Conservation (phyloP, 2,329 filamentous ascomycete species). For the Phoma sp. region DNA sequence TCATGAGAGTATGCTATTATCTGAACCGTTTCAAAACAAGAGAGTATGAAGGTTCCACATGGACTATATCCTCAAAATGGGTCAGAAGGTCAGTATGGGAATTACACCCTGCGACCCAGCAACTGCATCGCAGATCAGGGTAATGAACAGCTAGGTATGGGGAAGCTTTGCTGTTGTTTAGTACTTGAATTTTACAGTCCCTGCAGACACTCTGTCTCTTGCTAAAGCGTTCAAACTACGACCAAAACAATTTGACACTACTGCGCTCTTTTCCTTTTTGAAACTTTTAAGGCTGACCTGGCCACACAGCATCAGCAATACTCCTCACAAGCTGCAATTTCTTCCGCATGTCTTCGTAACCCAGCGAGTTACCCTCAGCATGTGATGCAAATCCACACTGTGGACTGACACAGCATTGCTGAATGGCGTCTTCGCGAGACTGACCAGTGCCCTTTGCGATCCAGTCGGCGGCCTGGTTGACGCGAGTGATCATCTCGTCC, state of each 20-base stretch:
- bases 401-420: slow-evolving; percentile 61
- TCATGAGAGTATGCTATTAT: too few species aligned
- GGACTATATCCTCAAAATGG: too few species aligned
- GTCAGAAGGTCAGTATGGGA: too few species aligned
- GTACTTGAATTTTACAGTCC: background rate
- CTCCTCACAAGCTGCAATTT: slow-evolving; percentile 75
- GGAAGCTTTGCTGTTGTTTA: background rate
- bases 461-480: slow-evolving; percentile 65
- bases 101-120: too few species aligned
- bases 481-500: slow-evolving; percentile 56
- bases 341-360: slow-evolving; percentile 73
- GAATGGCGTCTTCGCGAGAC: slow-evolving; percentile 70
- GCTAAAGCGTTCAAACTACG: background rate
- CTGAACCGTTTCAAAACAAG: too few species aligned
- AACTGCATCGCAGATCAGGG: too few species aligned
- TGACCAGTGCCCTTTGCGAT: slow-evolving; percentile 73
- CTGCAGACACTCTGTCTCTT: background rate
- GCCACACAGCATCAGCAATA: slow-evolving; percentile 78
- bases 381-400: slow-evolving; percentile 67
- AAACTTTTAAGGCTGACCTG: slow-evolving; percentile 55
- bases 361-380: slow-evolving; percentile 74
- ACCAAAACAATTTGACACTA: too few species aligned
- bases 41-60: too few species aligned
- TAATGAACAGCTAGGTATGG: too few species aligned
- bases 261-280: background rate